Evolutionary conservation across 2,329 filamentous ascomycete species (phyloP).

Genomic region (Teratosphaeria gauchensis): DNA sequence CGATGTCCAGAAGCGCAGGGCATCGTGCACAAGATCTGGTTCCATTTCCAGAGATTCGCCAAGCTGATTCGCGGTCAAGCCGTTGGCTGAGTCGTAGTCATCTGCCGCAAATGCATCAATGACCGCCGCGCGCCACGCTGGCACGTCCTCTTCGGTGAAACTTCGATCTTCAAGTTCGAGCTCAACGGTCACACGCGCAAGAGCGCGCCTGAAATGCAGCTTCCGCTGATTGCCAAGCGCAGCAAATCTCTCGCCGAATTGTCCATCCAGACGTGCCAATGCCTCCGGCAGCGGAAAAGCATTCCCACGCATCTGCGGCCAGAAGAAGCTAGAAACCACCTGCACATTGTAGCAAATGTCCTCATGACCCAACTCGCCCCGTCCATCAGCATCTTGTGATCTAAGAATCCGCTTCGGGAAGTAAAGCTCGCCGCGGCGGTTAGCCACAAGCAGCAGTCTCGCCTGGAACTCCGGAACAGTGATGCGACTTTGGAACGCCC

Average conservation of each 20-base stretch:
- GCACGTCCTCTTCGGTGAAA: conserved; percentile 59
- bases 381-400: conserved; percentile 4
- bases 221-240: conserved; percentile 73
- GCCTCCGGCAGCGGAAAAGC: conserved; percentile 54
- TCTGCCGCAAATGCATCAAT: conserved; percentile 66
- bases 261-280: conserved; percentile 52
- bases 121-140: conserved; percentile 77
- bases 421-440: conserved; percentile 18
- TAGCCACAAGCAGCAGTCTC: conserved; percentile 18
- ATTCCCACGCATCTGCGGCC: conserved; percentile 70
- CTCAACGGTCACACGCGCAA: conserved; percentile 71
- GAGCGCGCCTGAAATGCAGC: conserved; percentile 75
- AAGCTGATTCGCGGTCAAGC: conserved; percentile 35
- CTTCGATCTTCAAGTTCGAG: conserved; percentile 74
- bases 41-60: conserved; percentile 57
- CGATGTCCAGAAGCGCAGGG: conserved; percentile 62
- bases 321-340: conserved; percentile 86
- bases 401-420: conserved; percentile 20
- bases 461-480: conserved; percentile 17
- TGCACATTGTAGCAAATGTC: conserved; percentile 58
- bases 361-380: background rate
- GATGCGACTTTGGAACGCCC: conserved; percentile 18
- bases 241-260: conserved; percentile 69
- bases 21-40: conserved; percentile 57
- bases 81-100: conserved; percentile 3